Base-by-base conservation (phyloP, 179 eudicot genomes). In the Pouteria campechiana region DNA sequence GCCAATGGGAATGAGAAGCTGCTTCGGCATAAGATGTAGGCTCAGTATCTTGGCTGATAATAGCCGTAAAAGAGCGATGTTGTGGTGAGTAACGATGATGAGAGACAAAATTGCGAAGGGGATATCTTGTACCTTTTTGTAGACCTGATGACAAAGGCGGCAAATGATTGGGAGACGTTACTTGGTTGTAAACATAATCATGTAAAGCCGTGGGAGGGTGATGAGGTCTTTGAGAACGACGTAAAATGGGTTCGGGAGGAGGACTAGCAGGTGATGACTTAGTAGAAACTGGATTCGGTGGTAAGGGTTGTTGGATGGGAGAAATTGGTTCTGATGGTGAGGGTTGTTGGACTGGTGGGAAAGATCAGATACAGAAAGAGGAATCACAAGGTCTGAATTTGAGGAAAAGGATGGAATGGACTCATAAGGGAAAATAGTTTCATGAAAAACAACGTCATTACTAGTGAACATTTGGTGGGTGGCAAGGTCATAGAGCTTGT, bases 101-200 rank as follows among this genome's bases (percentile, higher is more conserved):
- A 25, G 33, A 4, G 5, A 34, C 14, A n/a, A 9, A 34, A 34
- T 34, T 34, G 12, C 3, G 4, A 5, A 34, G 13, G 14, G 25
- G 27, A 27, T 27, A 37, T 1, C 35, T 23, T 2, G 44, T 50
- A 25, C 35, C 55, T 37, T 50, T 27, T 6, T 21, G 33, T 0
- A 27, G 45, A 50, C 55, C 24, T 0, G 37, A 25, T 3, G 37
- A 25, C 44, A 3, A 50, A 6, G 44, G n/a, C 16, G 37, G 2
- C 44, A 16, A 50, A 2, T 5, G 55, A 12, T 24, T n/a, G 55
- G 42, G 22, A 30, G 27, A 11, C 4, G 30, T 14, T 0, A 46
- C 52, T 31, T 46, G 38, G 14, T 32, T 30, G 21, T 28, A 46
- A n/a, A 46, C 28, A 32, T 46, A 46, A 32, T 32, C 39, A 6